Evolutionary conservation across 2,329 filamentous ascomycete species (phyloP), one percentile per base, ranked within the genome.

Genomic region (Alternaria consortialis): DNA sequence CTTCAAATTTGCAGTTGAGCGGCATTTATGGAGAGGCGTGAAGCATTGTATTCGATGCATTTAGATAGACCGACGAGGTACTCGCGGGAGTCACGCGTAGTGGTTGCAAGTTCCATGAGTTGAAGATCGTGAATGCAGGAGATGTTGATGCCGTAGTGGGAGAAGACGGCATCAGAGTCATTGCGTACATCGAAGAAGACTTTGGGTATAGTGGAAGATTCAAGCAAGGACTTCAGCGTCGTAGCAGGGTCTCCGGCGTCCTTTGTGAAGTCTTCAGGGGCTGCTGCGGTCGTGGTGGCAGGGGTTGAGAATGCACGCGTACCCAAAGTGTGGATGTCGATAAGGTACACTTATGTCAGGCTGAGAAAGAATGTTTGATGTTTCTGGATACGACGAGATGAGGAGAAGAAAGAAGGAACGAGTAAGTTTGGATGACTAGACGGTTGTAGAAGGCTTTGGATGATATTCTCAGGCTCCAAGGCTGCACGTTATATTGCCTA

Each of bases 131-230:
- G 42, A 5, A 27, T 37, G 34, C 50, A 34, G 62, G 53, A 20
- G 9, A 72, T 53, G 3, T 43, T 43, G 40, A 73, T 44, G 34
- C 52, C 40, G 50, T 60, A 73, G 40, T 66, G 69, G 5, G 54
- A 13, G 43, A 65, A 71, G 7, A 75, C 39, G 2, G 69, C 71
- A 51, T 74, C 72, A 2, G 72, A 73, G 53, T 74, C 71, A 53
- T 73, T 72, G 4, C 71, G 68, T 5, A 73, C 65, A 44, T 74
- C 71, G 63, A 74, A 75, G 62, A 74, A 71, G 25, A 66, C 69
- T 37, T 73, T 73, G 23, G 67, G 59, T 23, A 77, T 75, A 1
- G 59, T 55, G 23, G 54, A n/a, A 7, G 62, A 55, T 61, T 79
- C 55, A 7, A 78, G 67, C 42, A 78, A 71, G 46, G 67, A 54